Base-by-base conservation (phyloP, 2,329 filamentous ascomycete species). In the Zopfia rhizophila region DNA sequence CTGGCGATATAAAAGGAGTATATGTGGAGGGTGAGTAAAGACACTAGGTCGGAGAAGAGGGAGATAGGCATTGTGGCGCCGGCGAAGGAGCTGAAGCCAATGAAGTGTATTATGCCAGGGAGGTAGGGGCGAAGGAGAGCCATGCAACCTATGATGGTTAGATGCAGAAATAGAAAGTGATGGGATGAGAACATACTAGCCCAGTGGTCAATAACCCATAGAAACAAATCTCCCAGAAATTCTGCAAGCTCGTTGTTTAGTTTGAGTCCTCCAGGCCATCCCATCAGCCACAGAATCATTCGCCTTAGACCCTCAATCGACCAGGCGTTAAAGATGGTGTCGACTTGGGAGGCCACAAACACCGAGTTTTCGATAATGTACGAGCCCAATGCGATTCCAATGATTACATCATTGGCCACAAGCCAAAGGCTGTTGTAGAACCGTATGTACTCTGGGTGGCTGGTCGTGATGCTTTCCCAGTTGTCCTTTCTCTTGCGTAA, bases 121-220 rank as follows among this genome's bases (percentile, higher is more conserved):
- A 99, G 77, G 27, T 86, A 81, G 1, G 94, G 93, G 40, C 87
- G 84, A 10, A 97, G 76, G 24, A 88, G 82, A 45, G 84, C 82
- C 65, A 97, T 90, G 63, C 87, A 94, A 59, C 82, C 88, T 87
- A 43, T n/a, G 17, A 23, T 36, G 47, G 57, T 72, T 45, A 72
- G 63, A 38, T 27, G 10, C 7, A 56, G 62, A 42, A 65, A 23
- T n/a, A 13, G 10, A 39, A n/a, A n/a, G n/a, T 16, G 17, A 27
- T 17, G 30, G 6, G 21, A 10, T 22, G 31, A 11, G 5, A n/a
- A 56, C 83, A 68, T 76, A 90, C 89, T 88, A 45, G 90, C 89
- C 94, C 94, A 99, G 68, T 97, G 95, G 56, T 97, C 92, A 56
- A 99, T 97, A 35, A 99, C 94, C 94, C 94, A 99, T 3, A 97